Evolutionary conservation across 208 protist genomes (phyloP).

Genomic region (Wallacemonas sp.): DNA sequence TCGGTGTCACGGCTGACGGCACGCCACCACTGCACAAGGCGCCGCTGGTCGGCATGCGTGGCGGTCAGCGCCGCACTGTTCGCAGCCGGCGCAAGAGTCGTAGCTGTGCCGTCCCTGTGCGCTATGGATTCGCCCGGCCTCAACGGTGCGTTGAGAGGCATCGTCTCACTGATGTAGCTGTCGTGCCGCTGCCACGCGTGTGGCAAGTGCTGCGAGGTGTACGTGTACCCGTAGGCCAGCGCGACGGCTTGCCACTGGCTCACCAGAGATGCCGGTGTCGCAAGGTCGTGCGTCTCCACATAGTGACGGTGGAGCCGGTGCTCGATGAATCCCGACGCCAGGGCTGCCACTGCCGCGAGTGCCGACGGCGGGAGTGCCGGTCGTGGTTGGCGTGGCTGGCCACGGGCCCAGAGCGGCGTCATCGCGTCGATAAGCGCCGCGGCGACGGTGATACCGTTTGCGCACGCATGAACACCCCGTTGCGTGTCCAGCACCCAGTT

Average conservation of each 20-base stretch:
- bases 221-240: background rate
- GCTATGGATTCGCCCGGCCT: no score
- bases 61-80: background rate
- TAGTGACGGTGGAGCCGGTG: no score
- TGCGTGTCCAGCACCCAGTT: constrained; percentile 7
- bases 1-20: no score
- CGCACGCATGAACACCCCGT: background rate
- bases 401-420: background rate
- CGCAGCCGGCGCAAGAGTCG: background rate
- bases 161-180: background rate
- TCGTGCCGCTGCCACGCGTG: background rate
- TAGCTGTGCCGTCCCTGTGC: no score
- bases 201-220: background rate
- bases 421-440: background rate
- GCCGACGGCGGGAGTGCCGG: background rate
- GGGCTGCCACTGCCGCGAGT: background rate
- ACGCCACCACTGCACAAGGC: background rate
- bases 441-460: background rate
- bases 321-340: background rate
- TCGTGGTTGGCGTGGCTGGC: background rate
- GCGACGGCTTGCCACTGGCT: background rate
- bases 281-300: no score
- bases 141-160: background rate
- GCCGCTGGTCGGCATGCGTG: background rate
- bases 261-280: background rate